phyloP scores from a whole-genome alignment of 768 basidiomycete genomes.

The Leccinum barrowsii region DNA sequence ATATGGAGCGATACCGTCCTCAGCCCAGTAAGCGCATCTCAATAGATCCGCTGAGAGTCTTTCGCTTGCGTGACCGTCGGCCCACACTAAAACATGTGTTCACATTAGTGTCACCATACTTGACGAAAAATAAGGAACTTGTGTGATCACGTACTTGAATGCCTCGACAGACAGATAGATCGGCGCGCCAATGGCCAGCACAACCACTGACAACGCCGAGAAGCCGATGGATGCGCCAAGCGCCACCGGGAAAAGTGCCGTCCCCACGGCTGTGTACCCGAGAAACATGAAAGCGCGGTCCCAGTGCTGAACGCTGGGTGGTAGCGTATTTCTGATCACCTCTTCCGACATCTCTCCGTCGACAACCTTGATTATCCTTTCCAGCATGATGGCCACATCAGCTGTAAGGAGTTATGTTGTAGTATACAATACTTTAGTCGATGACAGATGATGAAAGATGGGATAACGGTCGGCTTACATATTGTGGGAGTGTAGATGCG shows the following conservation, averaged over 20 bases:
- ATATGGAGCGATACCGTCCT: too few species aligned
- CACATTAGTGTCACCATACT: not conserved
- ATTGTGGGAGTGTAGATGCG: not conserved
- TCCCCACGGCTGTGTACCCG: not conserved
- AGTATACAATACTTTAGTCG: not conserved
- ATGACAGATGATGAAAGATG: not conserved
- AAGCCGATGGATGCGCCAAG: slow-evolving; percentile 15
- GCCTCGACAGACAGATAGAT: not conserved
- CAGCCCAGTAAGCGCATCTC: too few species aligned
- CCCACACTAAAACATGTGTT: not conserved
- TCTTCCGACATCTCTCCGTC: slow-evolving; percentile 16
- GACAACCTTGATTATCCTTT: slow-evolving; percentile 15
- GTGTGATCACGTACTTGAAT: not conserved
- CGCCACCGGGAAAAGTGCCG: slow-evolving; percentile 6
- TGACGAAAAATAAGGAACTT: not conserved
- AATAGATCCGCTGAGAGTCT: not conserved
- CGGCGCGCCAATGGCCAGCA: not conserved
- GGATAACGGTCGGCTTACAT: not conserved
- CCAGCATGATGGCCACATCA: slow-evolving; percentile 13
- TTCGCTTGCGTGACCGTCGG: not conserved
- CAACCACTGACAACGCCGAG: not conserved
- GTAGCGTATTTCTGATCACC: slow-evolving; percentile 10
- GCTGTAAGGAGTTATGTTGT: not conserved
- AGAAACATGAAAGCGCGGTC: not conserved
- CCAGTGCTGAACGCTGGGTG: slow-evolving; percentile 22